These are phyloP conservation scores for Vaccinium darrowii DNA, from an alignment of 148 eudicot genomes.

Conservation along the genomic window DNA sequence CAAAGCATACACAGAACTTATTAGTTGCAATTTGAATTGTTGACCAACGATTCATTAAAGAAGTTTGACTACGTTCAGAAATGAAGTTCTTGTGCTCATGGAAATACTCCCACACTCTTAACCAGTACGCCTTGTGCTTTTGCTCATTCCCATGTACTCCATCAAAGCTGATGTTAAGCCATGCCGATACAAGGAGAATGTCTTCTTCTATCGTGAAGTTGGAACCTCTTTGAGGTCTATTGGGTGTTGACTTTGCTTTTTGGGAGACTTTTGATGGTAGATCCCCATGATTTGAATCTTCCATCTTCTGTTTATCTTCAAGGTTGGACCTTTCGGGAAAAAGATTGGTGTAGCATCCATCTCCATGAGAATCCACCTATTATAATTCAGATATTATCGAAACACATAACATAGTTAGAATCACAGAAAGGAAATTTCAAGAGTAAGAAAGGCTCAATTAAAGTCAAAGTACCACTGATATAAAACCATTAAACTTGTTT, in stretches of 20 bases:
- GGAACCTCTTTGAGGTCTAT: not conserved
- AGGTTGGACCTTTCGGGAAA: not conserved
- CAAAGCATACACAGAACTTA: conserved; percentile 6
- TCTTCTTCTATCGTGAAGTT: conserved; percentile 2
- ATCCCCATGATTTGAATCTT: not conserved
- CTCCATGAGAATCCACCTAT: not conserved
- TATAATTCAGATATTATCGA: not conserved
- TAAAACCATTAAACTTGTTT: not conserved
- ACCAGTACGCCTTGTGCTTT: not conserved
- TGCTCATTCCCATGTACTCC: not conserved
- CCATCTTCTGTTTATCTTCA: not conserved
- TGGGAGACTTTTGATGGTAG: not conserved
- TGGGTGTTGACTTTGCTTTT: conserved; percentile 1
- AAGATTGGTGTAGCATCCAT: not conserved
- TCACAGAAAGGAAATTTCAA: not conserved
- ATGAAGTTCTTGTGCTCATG: not conserved
- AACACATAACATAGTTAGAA: not conserved
- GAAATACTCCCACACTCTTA: conserved; percentile 1
- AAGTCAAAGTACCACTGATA: not conserved
- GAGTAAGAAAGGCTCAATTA: not conserved
- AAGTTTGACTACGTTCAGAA: not conserved
- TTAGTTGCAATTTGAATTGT: conserved; percentile 1
- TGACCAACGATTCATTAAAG: conserved; percentile 9
- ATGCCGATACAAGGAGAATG: not conserved
- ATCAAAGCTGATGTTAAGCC: conserved; percentile 4